Evolutionary conservation across 2,329 filamentous ascomycete species (phyloP), one percentile per base, ranked within the genome.

Genomic region (Emergomyces africanus): DNA sequence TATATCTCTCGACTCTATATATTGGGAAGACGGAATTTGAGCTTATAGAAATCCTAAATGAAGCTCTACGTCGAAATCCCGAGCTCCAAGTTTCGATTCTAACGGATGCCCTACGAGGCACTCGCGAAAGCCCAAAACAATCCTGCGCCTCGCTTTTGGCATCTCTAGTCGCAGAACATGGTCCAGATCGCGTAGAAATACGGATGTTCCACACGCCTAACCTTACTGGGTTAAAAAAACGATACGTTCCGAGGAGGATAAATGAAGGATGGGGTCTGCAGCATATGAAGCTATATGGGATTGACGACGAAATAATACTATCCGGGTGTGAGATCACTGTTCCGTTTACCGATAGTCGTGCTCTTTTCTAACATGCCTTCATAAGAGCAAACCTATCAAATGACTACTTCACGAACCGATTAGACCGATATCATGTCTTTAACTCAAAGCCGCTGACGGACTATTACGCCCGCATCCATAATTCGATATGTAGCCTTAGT

Each of bases 161-260:
- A 5, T 87, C 90, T 0, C 77, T 99, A n/a, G 81, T 96, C 12
- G 75, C 80, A 6, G 89, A 96, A 66, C 95, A 96, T 73, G 91
- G 92, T 0, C 71, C 84, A 4, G 84, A 89, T 1, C 82, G 92
- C 42, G 90, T 99, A 46, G 90, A 96, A 68, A 84, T 99, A 63
- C 87, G 91, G 66, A 95, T 99, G 90, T 99, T 95, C 70, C 94
- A 99, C 73, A 99, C 94, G 0, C 94, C 94, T 0, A 99, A 99
- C 68, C 75, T 99, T 63, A 95, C 89, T 2, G 94, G 94, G 0
- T 66, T 95, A 60, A 83, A 86, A 56, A 97, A 97, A 75, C 85
- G 85, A 67, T 78, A 88, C 64, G 83, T 97, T 1, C 94, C 94
- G 0, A 89, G 84, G 69, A 82, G 94, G 23, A 92, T 99, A 70